phyloP scores from a whole-genome alignment of 306 rosid species.

The Castanea sativa region DNA sequence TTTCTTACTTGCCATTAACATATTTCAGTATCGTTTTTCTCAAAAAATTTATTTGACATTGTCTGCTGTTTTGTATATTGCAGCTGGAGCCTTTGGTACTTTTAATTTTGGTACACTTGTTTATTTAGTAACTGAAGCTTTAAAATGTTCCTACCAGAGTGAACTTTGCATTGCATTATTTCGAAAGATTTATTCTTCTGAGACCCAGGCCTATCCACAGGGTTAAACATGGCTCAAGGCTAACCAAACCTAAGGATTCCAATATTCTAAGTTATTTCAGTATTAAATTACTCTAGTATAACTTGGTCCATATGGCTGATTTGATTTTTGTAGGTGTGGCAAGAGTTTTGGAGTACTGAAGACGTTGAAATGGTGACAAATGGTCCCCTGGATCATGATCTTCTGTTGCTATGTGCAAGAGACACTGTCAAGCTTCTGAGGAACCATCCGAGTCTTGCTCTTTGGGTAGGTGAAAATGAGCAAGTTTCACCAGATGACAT shows the following conservation, averaged over 20 bases:
- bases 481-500: constrained; percentile 88
- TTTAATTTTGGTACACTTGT: neutral
- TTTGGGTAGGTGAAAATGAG: constrained; percentile 98
- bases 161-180: neutral
- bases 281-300: neutral
- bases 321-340: constrained; percentile 76
- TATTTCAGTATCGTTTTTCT: neutral
- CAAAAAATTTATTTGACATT: neutral
- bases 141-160: neutral
- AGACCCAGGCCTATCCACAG: no score
- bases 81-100: neutral
- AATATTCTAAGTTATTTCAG: neutral
- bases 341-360: constrained; percentile 98
- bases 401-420: constrained; percentile 86
- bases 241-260: neutral
- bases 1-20: neutral
- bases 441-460: constrained; percentile 95
- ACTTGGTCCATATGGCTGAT: constrained; percentile 25
- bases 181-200: neutral
- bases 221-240: neutral
- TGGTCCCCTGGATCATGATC: constrained; percentile 92
- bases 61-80: neutral
- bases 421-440: constrained; percentile 92
- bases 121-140: neutral
- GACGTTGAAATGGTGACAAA: constrained; percentile 70